Conservation (phyloP, 495 filamentous ascomycete species). For the Penicillium desertorum region DNA sequence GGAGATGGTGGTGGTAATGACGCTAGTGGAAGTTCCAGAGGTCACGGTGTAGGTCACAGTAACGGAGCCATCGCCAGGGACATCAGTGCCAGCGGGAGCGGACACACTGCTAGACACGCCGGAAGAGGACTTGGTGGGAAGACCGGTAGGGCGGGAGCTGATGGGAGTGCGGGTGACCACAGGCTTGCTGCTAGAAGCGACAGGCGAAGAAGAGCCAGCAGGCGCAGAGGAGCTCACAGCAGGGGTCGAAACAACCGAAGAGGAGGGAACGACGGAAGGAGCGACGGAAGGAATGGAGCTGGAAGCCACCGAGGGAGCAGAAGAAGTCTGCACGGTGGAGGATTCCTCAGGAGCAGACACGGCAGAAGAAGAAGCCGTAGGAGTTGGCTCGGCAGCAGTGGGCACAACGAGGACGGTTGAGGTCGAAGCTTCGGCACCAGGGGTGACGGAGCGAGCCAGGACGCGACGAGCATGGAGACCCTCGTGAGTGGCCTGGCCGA, state of each 20-base stretch:
- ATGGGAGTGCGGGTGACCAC: slow-evolving; percentile 10
- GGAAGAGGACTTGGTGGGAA: background rate
- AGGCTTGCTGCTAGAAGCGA: slow-evolving; percentile 6
- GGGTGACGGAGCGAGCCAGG: slow-evolving; percentile 23
- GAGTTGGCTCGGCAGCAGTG: slow-evolving; percentile 14
- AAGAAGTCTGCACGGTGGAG: slow-evolving; percentile 7
- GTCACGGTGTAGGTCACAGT: slow-evolving; percentile 62
- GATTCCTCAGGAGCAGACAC: background rate
- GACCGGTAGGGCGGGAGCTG: slow-evolving; percentile 5
- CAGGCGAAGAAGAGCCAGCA: background rate
- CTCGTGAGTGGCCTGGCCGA: slow-evolving; percentile 43
- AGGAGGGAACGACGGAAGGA: background rate
- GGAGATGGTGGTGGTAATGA: slow-evolving; percentile 58
- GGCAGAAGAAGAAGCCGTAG: slow-evolving; percentile 13
- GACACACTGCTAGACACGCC: background rate
- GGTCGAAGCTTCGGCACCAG: slow-evolving; percentile 15
- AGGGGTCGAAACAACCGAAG: background rate
- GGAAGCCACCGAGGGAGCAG: background rate
- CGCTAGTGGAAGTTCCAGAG: slow-evolving; percentile 51
- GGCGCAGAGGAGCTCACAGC: background rate
- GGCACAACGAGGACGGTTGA: slow-evolving; percentile 21
- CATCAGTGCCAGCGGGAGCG: slow-evolving; percentile 8
- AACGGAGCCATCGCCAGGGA: slow-evolving; percentile 36
- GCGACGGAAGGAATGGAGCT: background rate
- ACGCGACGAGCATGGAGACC: slow-evolving; percentile 36